Evolutionary conservation across 2,329 filamentous ascomycete species (phyloP).

Genomic region (Fusarium poae): DNA sequence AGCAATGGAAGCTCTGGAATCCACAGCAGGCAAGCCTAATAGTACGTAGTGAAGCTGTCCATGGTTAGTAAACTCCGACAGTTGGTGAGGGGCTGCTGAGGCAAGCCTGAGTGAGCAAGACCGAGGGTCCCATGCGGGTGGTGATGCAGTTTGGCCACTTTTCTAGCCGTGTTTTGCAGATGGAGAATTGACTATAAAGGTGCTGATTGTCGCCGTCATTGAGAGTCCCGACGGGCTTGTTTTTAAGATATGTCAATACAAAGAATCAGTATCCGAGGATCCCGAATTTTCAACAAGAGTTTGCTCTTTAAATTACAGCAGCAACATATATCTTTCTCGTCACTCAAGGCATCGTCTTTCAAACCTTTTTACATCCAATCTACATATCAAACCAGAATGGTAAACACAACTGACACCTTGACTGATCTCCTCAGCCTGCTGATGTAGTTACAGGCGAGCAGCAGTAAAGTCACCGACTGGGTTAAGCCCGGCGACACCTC

Average conservation of each 20-base stretch:
- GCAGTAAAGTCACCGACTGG: conserved; percentile 79
- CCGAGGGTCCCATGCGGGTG: conserved; percentile 11
- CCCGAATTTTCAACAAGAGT: conserved; percentile 29
- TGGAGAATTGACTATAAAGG: conserved; percentile 41
- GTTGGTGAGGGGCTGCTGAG: conserved; percentile 45
- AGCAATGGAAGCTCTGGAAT: conserved; percentile 18
- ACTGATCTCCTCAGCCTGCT: conserved; percentile 14
- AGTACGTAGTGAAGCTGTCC: conserved; percentile 10
- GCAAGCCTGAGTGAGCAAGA: conserved; percentile 44
- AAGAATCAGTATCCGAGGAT: conserved; percentile 37
- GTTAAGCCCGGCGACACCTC: conserved; percentile 80
- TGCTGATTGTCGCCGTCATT: conserved; percentile 37
- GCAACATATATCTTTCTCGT: conserved; percentile 27
- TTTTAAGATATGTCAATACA: conserved; percentile 41
- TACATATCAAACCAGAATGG: conserved; percentile 46
- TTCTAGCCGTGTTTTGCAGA: conserved; percentile 12
- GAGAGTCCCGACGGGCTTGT: conserved; percentile 9
- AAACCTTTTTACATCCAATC: conserved; percentile 4
- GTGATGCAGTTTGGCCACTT: conserved; percentile 27
- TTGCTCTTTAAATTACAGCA: conserved; percentile 13
- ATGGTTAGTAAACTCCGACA: conserved; percentile 19
- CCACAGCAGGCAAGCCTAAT: conserved; percentile 3
- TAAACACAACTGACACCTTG: conserved; percentile 13
- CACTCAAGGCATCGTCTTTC: conserved; percentile 18
- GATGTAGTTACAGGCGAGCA: conserved; percentile 41